Evolutionary conservation across 225 moss, liverwort and hornwort species (phyloP).

Genomic region (Pseudoscleropodium purum): DNA sequence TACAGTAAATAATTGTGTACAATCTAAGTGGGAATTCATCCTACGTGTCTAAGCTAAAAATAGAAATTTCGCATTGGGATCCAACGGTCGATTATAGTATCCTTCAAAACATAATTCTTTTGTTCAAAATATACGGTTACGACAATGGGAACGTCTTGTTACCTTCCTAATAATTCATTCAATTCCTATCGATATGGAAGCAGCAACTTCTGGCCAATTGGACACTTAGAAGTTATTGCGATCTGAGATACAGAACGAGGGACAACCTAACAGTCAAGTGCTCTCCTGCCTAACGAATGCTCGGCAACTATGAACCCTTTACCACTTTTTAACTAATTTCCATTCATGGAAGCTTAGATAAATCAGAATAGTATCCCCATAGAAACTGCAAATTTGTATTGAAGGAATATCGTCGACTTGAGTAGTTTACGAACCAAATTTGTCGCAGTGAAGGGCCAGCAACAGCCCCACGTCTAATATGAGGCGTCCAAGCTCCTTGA

Average conservation of each 20-base stretch:
- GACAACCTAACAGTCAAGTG: not conserved
- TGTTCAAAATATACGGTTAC: not conserved
- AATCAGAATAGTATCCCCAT: not conserved
- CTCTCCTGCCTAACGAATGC: not conserved
- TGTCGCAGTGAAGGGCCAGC: constrained; percentile 83
- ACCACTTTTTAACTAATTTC: not conserved
- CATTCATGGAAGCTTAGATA: not conserved
- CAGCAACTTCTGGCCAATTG: not conserved
- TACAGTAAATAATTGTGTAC: not conserved
- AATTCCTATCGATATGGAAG: not conserved
- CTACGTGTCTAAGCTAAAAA: not conserved
- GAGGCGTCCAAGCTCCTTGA: constrained; percentile 75
- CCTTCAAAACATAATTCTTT: not conserved
- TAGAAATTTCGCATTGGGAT: not conserved
- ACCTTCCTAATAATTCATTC: not conserved
- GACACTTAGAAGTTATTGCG: not conserved
- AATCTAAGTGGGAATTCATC: not conserved
- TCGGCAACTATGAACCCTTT: not conserved
- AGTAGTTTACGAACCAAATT: constrained; percentile 53
- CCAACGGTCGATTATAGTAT: not conserved
- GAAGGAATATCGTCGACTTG: not conserved
- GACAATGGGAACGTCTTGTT: not conserved
- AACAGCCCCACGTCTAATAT: constrained; percentile 76
- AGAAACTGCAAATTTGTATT: not conserved
- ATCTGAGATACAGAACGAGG: not conserved